Evolutionary conservation across 192 early-diverging fungal genomes (phyloP).

Genomic region (Umbelopsis sp.): DNA sequence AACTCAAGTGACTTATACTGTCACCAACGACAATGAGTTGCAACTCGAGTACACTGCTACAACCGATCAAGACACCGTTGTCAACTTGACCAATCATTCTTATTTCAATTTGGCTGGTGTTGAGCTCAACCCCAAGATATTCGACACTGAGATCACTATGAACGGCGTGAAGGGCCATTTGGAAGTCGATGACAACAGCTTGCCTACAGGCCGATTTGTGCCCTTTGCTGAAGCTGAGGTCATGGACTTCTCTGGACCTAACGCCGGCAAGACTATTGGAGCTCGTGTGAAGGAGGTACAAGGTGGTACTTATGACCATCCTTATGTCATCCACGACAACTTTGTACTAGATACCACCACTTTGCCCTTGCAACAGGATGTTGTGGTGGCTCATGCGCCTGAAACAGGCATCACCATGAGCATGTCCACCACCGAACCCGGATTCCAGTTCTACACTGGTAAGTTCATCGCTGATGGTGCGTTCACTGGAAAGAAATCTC

Average conservation of each 20-base stretch:
- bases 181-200: constrained; percentile 53
- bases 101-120: constrained; percentile 90
- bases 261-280: constrained; percentile 45
- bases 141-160: constrained; percentile 58
- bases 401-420: constrained; percentile 65
- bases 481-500: constrained; percentile 44
- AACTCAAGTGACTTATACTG: constrained; percentile 61
- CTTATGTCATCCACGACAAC: constrained; percentile 56
- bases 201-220: constrained; percentile 74
- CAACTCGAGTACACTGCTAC: constrained; percentile 55
- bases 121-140: constrained; percentile 43
- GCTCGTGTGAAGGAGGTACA: constrained; percentile 55
- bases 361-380: constrained; percentile 31
- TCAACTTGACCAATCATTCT: constrained; percentile 85
- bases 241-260: constrained; percentile 62
- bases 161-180: constrained; percentile 53
- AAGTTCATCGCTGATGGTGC: constrained; percentile 64
- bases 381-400: constrained; percentile 54
- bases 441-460: constrained; percentile 85
- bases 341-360: constrained; percentile 28
- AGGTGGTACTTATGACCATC: constrained; percentile 82
- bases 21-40: constrained; percentile 53
- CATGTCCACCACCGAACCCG: constrained; percentile 69
- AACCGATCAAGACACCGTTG: constrained; percentile 56
- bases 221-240: constrained; percentile 38